phyloP scores from a whole-genome alignment of 768 basidiomycete genomes.

The Cantharellus anzutake region DNA sequence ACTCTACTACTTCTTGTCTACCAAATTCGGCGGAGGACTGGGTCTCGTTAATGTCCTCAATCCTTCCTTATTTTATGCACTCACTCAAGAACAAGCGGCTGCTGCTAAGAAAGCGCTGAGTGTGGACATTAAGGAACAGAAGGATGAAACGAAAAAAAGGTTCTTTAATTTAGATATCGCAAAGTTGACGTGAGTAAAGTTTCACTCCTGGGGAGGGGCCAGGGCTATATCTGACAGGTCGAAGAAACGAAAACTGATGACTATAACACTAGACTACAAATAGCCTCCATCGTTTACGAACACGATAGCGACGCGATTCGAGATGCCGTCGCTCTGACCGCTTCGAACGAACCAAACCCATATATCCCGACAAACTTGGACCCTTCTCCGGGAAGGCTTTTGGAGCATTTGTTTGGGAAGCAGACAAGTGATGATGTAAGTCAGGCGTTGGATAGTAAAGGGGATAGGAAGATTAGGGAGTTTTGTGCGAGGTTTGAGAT shows the following conservation, averaged over 20 bases:
- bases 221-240: background rate
- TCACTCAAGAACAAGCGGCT: slow-evolving; percentile 1
- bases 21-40: background rate
- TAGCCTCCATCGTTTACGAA: slow-evolving; percentile 1
- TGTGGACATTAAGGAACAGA: background rate
- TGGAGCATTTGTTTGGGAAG: background rate
- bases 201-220: background rate
- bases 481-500: background rate
- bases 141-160: background rate
- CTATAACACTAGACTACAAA: background rate
- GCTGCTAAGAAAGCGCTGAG: slow-evolving; percentile 4
- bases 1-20: background rate
- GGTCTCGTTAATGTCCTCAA: background rate
- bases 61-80: slow-evolving; percentile 1
- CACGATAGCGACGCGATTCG: background rate
- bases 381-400: background rate
- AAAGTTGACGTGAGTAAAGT: background rate
- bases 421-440: background rate
- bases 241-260: background rate
- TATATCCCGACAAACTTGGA: background rate
- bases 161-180: background rate
- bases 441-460: background rate
- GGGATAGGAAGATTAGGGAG: background rate
- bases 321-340: background rate
- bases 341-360: background rate